Percentiles rank a stretch among this genome's conserved stretches.
Evolutionary conservation across 495 filamentous ascomycete species (phyloP).

Genomic region (Hapsidospora chrysogenum): DNA sequence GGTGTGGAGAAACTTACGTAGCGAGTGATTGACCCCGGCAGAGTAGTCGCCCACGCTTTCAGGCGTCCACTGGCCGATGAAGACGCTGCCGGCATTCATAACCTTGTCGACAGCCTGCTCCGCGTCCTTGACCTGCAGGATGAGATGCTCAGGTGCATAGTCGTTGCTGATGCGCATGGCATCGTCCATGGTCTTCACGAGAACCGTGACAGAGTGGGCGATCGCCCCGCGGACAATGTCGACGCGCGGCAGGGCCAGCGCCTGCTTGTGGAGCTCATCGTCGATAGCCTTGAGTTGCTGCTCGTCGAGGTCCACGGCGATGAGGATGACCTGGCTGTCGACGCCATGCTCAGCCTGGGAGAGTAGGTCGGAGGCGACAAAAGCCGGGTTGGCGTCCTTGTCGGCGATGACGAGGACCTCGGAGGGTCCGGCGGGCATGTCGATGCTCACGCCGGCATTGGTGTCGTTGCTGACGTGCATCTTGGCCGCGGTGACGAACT

Average conservation of each 20-base stretch:
- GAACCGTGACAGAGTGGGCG: slow-evolving; percentile 73
- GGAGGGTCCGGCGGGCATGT: slow-evolving; percentile 95
- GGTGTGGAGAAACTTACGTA: slow-evolving; percentile 59
- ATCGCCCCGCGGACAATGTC: slow-evolving; percentile 91
- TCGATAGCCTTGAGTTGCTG: slow-evolving; percentile 63
- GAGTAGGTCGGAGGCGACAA: slow-evolving; percentile 86
- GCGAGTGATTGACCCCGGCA: slow-evolving; percentile 89
- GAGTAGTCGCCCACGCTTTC: slow-evolving; percentile 97
- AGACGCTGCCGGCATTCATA: slow-evolving; percentile 90
- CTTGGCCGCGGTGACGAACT: slow-evolving; percentile 97
- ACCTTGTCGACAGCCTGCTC: slow-evolving; percentile 56
- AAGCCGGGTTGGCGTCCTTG: slow-evolving; percentile 73
- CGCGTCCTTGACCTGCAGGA: slow-evolving; percentile 69
- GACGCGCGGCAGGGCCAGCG: slow-evolving; percentile 72
- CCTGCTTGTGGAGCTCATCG: slow-evolving; percentile 77
- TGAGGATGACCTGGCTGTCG: slow-evolving; percentile 87
- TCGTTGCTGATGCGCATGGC: slow-evolving; percentile 78
- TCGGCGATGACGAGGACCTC: slow-evolving; percentile 97
- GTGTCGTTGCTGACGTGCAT: slow-evolving; percentile 96
- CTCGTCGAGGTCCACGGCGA: slow-evolving; percentile 66
- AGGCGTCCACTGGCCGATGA: slow-evolving; percentile 88
- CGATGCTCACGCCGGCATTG: slow-evolving; percentile 83
- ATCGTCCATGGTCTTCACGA: slow-evolving; percentile 63
- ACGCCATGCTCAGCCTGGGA: slow-evolving; percentile 94
- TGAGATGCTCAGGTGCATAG: slow-evolving; percentile 96